These are phyloP conservation scores for Dispira simplex DNA, from an alignment of 192 early-diverging fungal species.

Conservation along the genomic window DNA sequence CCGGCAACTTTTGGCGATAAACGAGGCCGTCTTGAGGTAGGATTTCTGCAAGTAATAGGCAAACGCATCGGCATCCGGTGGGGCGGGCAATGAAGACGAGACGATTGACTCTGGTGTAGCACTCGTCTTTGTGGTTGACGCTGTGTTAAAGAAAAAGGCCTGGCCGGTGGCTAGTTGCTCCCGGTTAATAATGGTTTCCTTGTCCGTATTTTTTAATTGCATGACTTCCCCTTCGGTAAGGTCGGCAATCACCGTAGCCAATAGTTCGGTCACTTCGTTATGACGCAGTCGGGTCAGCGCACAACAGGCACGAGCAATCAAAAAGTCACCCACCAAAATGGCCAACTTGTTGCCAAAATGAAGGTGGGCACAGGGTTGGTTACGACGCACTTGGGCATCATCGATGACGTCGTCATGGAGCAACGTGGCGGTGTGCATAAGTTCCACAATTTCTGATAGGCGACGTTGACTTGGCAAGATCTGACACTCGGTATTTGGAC, in stretches of 20 bases:
- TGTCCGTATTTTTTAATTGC: constrained; percentile 66
- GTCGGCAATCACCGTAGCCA: constrained; percentile 83
- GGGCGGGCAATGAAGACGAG: neutral
- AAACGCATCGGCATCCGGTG: constrained; percentile 27
- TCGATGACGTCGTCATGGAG: constrained; percentile 94
- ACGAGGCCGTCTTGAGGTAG: constrained; percentile 86
- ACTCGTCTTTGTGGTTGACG: neutral
- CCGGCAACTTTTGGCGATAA: constrained; percentile 87
- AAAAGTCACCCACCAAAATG: constrained; percentile 84
- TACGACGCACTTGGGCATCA: constrained; percentile 52
- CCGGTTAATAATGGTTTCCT: constrained; percentile 15
- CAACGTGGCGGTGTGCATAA: constrained; percentile 94
- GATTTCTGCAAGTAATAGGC: constrained; percentile 91
- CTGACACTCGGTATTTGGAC: constrained; percentile 13
- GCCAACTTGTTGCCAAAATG: constrained; percentile 97
- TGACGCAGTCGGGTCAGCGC: constrained; percentile 80
- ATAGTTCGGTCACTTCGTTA: constrained; percentile 82
- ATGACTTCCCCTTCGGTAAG: constrained; percentile 97
- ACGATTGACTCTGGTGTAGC: neutral
- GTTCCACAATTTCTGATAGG: constrained; percentile 92
- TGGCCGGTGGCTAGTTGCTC: neutral
- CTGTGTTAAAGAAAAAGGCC: neutral
- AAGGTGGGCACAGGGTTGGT: constrained; percentile 60
- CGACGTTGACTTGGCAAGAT: constrained; percentile 82
- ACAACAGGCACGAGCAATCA: constrained; percentile 83